Conservation (phyloP, 2,329 filamentous ascomycete species). For the Nannizziopsis arthrosporioides region DNA sequence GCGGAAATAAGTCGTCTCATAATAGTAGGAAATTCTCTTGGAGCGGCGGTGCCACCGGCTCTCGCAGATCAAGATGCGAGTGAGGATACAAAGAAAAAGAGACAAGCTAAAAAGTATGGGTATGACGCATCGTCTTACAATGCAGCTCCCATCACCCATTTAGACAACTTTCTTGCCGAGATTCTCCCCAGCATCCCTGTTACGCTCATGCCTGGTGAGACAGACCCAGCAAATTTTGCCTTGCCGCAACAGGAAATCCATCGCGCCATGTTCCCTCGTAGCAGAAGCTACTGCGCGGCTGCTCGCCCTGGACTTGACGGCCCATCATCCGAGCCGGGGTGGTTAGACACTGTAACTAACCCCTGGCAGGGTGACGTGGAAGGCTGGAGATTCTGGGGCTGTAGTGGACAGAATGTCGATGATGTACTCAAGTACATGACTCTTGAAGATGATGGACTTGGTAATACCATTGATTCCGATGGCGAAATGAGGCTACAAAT, state of each 20-base stretch:
- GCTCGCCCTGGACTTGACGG: constrained; percentile 23
- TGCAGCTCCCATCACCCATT: constrained; percentile 64
- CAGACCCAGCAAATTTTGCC: constrained; percentile 78
- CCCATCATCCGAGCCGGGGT: constrained; percentile 43
- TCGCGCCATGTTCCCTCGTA: constrained; percentile 72
- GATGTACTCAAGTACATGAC: constrained; percentile 88
- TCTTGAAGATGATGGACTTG: constrained; percentile 21
- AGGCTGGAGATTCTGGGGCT: constrained; percentile 77
- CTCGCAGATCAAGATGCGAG: constrained; percentile 27
- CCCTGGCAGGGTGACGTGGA: constrained; percentile 86
- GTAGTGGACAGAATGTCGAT: constrained; percentile 82
- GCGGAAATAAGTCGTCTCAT: constrained; percentile 67
- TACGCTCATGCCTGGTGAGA: constrained; percentile 71
- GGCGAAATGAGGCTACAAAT: constrained; percentile 66
- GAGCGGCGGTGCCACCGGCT: constrained; percentile 28
- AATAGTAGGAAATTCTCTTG: constrained; percentile 81
- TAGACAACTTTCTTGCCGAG: constrained; percentile 71
- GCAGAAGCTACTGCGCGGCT: constrained; percentile 52
- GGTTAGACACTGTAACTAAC: constrained; percentile 85
- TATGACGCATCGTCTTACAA: constrained; percentile 89
- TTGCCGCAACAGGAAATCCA: constrained; percentile 91
- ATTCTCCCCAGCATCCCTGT: constrained; percentile 78
- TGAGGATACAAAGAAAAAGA: constrained; percentile 28
- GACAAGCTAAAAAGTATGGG: constrained; percentile 70
- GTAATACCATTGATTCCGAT: constrained; percentile 21